Evolutionary conservation across 2,329 filamentous ascomycete species (phyloP), one percentile per base, ranked within the genome.

Genomic region (Phyllosticta ampelicida): DNA sequence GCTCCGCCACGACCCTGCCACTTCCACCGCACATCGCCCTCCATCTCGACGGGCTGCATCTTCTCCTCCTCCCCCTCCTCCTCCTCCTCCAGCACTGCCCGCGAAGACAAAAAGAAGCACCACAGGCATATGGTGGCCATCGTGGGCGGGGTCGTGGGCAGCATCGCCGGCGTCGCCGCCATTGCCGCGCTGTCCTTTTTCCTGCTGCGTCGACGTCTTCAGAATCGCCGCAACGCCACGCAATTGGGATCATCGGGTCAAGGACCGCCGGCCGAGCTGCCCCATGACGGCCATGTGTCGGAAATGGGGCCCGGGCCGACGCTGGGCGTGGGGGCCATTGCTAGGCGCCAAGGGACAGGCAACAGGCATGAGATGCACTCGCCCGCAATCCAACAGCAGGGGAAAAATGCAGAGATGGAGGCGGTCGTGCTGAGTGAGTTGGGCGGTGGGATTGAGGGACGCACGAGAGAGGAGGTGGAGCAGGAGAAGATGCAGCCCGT

Each of bases 1-100:
- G 16, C 36, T 44, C 36, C 36, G 36, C 36, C 36, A 4, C 36
- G 36, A 6, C 36, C 36, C 36, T 44, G 13, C 36, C 36, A 44
- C 36, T n/a, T n/a, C 36, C 36, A 56, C 13, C 44, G 30, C 36
- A 18, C 3, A 13, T 54, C 52, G 2, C 18, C 52, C 52, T 54
- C 52, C 29, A 48, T 48, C 19, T 58, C 51, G 56, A 58, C 26
- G 28, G 19, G 3, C 29, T 58, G 56, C 9, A 76, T 63, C 49
- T 81, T 71, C 4, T 11, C 30, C 5, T 54, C 52, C 4, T 54
- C 52, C 2, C 11, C 52, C 6, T 21, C 52, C 10, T 48, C 29
- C 11, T 9, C 16, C 26, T 10, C 28, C 1, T n/a, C 18, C 26
- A 4, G 19, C 19, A 8, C 11, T 19, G 9, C 16, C 28, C 36